Conservation (phyloP, 371 early-diverging fungal genomes). For the Funneliformis caledonium region DNA sequence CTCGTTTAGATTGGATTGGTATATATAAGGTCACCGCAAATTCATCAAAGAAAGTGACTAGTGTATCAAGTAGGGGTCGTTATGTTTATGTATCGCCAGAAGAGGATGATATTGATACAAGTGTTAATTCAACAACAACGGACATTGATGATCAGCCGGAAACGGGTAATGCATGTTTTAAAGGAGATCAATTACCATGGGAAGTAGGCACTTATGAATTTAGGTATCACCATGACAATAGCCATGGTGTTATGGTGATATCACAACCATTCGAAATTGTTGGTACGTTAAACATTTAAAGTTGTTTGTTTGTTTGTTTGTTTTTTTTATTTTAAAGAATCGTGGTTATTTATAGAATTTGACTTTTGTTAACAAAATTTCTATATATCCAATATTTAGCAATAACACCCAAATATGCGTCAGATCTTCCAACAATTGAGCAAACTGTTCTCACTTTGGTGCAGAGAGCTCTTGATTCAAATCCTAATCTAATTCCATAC, state of each 20-base stretch:
- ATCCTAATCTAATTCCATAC: conserved; percentile 57
- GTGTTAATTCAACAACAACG: conserved; percentile 43
- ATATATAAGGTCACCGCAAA: conserved; percentile 81
- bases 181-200: conserved; percentile 79
- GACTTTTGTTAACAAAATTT: neutral
- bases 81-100: conserved; percentile 60
- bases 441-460: conserved; percentile 46
- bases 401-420: neutral
- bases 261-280: conserved; percentile 80
- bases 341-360: neutral
- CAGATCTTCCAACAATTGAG: conserved; percentile 41
- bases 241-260: conserved; percentile 81
- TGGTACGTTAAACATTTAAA: conserved; percentile 45
- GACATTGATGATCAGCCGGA: conserved; percentile 42
- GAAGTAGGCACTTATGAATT: conserved; percentile 84
- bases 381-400: conserved; percentile 9
- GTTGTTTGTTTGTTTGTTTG: neutral
- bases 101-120: conserved; percentile 47
- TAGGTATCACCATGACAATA: conserved; percentile 86
- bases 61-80: conserved; percentile 69
- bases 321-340: neutral
- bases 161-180: conserved; percentile 57
- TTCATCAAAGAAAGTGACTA: conserved; percentile 73
- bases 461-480: conserved; percentile 49
- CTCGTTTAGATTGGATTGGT: conserved; percentile 92